These are phyloP conservation scores for Lecanicillium sp. DNA, from an alignment of 2,329 filamentous ascomycete genomes.

Conservation along the genomic window DNA sequence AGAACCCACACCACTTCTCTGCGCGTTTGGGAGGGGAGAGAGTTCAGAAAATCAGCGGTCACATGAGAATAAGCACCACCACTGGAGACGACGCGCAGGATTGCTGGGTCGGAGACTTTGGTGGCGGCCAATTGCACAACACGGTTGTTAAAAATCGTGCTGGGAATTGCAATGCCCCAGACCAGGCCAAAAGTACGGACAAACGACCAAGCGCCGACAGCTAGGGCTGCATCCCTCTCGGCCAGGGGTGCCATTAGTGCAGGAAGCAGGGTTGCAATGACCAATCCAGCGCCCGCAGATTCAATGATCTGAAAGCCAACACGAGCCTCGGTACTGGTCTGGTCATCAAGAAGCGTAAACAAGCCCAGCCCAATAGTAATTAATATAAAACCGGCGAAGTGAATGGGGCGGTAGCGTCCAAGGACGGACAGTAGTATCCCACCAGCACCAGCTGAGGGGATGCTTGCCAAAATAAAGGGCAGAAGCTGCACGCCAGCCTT, in stretches of 20 bases:
- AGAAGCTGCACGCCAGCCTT: constrained; percentile 4
- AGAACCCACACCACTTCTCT: constrained; percentile 18
- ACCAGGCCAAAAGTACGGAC: constrained; percentile 35
- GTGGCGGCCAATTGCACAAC: constrained; percentile 7
- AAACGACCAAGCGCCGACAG: constrained; percentile 32
- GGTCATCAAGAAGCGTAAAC: constrained; percentile 26
- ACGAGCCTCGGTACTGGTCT: constrained; percentile 27
- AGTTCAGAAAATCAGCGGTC: constrained; percentile 15
- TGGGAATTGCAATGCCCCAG: constrained; percentile 37
- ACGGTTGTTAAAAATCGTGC: constrained; percentile 29
- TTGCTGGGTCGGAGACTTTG: constrained; percentile 4
- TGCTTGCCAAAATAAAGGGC: background rate
- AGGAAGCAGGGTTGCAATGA: constrained; percentile 34
- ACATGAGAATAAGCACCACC: constrained; percentile 21
- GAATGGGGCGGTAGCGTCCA: constrained; percentile 25
- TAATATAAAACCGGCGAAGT: constrained; percentile 27
- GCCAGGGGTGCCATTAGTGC: constrained; percentile 29
- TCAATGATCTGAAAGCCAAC: constrained; percentile 30
- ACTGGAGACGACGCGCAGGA: constrained; percentile 15
- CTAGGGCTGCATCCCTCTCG: constrained; percentile 26
- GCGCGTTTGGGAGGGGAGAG: constrained; percentile 12
- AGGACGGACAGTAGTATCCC: constrained; percentile 17
- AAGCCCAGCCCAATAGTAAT: constrained; percentile 33
- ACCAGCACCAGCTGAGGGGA: constrained; percentile 12
- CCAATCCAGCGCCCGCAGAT: constrained; percentile 32